A percentile compares a stretch with the other conserved stretches of the same genome.
phyloP scores from a whole-genome alignment of 1,284 basidiomycete species.

The Leccinum fuscescens region DNA sequence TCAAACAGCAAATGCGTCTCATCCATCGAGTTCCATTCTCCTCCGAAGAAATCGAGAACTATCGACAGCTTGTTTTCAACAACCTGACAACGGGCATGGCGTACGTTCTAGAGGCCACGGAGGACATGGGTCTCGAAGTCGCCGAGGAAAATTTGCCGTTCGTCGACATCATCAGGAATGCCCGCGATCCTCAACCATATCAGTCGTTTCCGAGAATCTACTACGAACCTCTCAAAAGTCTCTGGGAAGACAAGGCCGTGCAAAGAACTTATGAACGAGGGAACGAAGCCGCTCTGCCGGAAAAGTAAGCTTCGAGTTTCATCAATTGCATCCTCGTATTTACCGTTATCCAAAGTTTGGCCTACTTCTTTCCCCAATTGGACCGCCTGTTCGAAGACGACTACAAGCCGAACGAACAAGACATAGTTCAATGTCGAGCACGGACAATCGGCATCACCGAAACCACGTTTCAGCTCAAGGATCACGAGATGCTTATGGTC shows the following conservation, averaged over 20 bases:
- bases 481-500: constrained; percentile 82
- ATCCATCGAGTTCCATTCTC: constrained; percentile 82
- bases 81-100: constrained; percentile 87
- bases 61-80: constrained; percentile 86
- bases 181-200: constrained; percentile 72
- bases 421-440: constrained; percentile 83
- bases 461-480: constrained; percentile 75
- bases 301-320: constrained; percentile 62
- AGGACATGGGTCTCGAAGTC: constrained; percentile 80
- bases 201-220: constrained; percentile 73
- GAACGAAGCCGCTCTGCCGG: constrained; percentile 85
- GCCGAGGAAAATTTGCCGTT: constrained; percentile 53
- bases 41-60: constrained; percentile 72
- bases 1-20: constrained; percentile 80
- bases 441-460: constrained; percentile 95
- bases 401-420: constrained; percentile 77
- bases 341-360: constrained; percentile 41
- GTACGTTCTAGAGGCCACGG: constrained; percentile 83
- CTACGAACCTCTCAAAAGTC: constrained; percentile 60
- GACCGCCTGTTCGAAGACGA: constrained; percentile 73
- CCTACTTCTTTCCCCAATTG: constrained; percentile 76
- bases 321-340: neutral
- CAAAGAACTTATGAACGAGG: constrained; percentile 73
- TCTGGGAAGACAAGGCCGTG: constrained; percentile 81
- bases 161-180: constrained; percentile 65